Evolutionary conservation across 1,284 basidiomycete genomes (phyloP).

Genomic region (Marasmius tenuissimus): DNA sequence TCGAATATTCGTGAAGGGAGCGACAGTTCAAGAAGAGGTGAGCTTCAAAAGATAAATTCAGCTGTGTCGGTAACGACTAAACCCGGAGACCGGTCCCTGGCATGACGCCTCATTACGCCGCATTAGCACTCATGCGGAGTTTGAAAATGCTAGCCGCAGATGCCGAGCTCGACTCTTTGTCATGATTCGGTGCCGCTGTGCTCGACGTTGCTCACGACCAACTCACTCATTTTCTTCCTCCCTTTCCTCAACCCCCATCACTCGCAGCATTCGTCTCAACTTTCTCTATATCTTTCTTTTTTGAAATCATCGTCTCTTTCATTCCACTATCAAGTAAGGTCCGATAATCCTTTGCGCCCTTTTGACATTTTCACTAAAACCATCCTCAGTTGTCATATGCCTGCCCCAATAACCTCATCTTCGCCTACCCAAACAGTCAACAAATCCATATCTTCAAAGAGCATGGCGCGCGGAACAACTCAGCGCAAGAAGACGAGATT

Average conservation of each 20-base stretch:
- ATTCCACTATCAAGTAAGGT: constrained; percentile 30
- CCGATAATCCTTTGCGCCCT: constrained; percentile 17
- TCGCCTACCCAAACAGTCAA: constrained; percentile 29
- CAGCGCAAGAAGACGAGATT: constrained; percentile 39
- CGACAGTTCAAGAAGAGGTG: background rate
- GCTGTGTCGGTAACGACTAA: background rate
- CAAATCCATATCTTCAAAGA: constrained; percentile 28
- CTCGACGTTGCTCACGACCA: background rate
- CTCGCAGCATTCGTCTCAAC: background rate
- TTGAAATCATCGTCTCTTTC: constrained; percentile 13
- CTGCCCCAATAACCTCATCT: constrained; percentile 36
- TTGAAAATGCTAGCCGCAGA: background rate
- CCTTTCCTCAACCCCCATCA: constrained; percentile 9
- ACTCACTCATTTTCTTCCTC: constrained; percentile 14
- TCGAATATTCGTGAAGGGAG: background rate
- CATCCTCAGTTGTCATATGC: constrained; percentile 36
- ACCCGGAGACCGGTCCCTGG: too few relatives aligned
- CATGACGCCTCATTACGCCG: too few relatives aligned
- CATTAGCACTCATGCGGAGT: background rate
- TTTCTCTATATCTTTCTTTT: constrained; percentile 11
- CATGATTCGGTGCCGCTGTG: background rate
- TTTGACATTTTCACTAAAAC: constrained; percentile 13
- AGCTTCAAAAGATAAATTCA: background rate
- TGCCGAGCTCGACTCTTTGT: background rate
- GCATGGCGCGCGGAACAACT: constrained; percentile 10